Base-by-base conservation (phyloP, 345 rosid species). In the Moricandia moricandioides region DNA sequence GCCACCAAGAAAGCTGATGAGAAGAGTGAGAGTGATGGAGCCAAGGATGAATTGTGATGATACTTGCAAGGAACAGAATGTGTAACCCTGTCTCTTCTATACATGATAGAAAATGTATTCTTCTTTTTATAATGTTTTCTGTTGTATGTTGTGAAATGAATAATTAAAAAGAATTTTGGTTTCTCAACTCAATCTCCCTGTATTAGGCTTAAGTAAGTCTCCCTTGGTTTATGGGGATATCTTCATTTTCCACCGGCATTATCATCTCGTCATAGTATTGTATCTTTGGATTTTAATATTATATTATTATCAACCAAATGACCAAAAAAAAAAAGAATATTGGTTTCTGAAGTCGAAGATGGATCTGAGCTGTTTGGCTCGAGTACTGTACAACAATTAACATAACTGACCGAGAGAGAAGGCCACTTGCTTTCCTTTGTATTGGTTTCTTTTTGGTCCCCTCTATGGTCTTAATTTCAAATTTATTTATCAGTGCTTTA, bases 31-130 rank as follows among this genome's bases (percentile, higher is more conserved):
- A 34, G 45, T 33, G 80, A 65, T 47, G 51, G 82, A 27, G 57
- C 43, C 71, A 94, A 94, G 81, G 99, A 95, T 69, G 99, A 95
- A 77, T 85, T 95, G 80, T 95, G 83, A 92, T 69, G 79, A 73
- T 55, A 17, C 4, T 72, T 40, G 33, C 60, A 31, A 45, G 45
- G 60, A 62, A 70, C 16, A 77, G 67, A 56, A 56, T 3, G 60
- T 70, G 31, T 62, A 35, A 62, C 61, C 54, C 13, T 27, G 58
- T 12, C 40, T 39, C 43, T 65, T 65, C 43, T 63, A 52, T 63
- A 63, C 47, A 47, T 74, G 78, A 67, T 74, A 74, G 43, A 60
- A 60, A 66, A 34, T 67, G 72, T 75, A 5, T 57, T 66, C 17
- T 55, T 17, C 16, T 13, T 18, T 2, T 49, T 1, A 26, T 51